Evolutionary conservation across 345 rosid genomes (phyloP), one percentile per base, ranked within the genome.

Genomic region (Cardamine resedifolia): DNA sequence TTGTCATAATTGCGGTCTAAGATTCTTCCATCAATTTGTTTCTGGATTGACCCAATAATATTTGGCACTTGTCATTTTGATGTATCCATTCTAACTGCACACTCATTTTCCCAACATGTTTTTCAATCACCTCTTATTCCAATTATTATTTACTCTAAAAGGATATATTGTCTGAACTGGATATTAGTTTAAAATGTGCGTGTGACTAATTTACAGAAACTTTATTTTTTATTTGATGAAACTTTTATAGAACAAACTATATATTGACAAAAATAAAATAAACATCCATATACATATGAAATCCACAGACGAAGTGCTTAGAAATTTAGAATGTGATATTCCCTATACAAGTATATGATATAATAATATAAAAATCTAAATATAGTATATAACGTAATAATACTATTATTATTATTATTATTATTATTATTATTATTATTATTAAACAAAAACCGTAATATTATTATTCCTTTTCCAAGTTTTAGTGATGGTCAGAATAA

Each of bases 1-100:
- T 61, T 33, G 78, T 65, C 71, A 86, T 88, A 60, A 88, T 86
- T 68, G 64, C 72, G 66, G 83, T 81, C 85, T 79, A 81, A 73
- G 84, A 83, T 80, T 83, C 87, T 82, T 79, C 63, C 57, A 61
- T 68, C 64, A 75, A 33, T 69, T 60, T 58, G 78, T 51, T 43
- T 68, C 50, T 61, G 4, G 63, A 75, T 33, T 75, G 74, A 59
- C 63, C 62, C 43, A 75, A 61, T 68, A 23, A 31, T 24, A 47
- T 75, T 57, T 53, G 74, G 70, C 70, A 68, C 64, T 75, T 61
- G 56, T 75, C 69, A 75, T 53, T 52, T 68, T 16, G 79, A 75
- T 68, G 56, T 62, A 75, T 68, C 74, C 64, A 68, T 75, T 75
- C 51, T 44, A 61, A 70, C 79, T 52, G 55, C 73, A 60, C 38